Evolutionary conservation across 129 eudicot genomes (phyloP).

Genomic region (Pulicaria dysenterica): DNA sequence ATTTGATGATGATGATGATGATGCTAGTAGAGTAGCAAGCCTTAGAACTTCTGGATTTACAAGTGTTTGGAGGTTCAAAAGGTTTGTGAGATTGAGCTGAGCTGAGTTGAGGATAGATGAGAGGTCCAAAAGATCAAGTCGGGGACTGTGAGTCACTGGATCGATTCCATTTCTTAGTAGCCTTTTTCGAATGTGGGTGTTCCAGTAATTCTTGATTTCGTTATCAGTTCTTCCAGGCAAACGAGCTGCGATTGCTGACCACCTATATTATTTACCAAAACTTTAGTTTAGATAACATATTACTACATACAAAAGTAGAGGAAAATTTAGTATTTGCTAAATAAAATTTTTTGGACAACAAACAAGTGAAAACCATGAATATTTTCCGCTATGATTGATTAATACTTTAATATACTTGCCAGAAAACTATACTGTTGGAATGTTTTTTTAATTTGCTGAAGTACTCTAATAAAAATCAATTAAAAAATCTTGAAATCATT

Average conservation of each 20-base stretch:
- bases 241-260: conserved; percentile 79
- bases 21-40: conserved; percentile 57
- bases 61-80: conserved; percentile 66
- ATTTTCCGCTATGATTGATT: too few species aligned
- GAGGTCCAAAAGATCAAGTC: conserved; percentile 69
- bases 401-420: too few species aligned
- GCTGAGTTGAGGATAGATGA: conserved; percentile 69
- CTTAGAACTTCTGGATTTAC: conserved; percentile 68
- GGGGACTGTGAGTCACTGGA: conserved; percentile 86
- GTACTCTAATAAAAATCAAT: background rate
- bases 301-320: background rate
- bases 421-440: too few species aligned
- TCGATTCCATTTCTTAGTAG: conserved; percentile 71
- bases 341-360: too few species aligned
- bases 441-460: too few species aligned
- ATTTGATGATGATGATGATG: conserved; percentile 44
- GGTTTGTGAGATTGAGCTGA: conserved; percentile 67
- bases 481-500: background rate
- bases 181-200: conserved; percentile 73
- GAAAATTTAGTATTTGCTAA: too few species aligned
- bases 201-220: conserved; percentile 83
- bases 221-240: conserved; percentile 81
- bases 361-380: too few species aligned
- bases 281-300: background rate
- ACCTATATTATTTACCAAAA: conserved; percentile 41